Evolutionary conservation across 345 rosid genomes (phyloP).

Genomic region (Jatropha curcas): DNA sequence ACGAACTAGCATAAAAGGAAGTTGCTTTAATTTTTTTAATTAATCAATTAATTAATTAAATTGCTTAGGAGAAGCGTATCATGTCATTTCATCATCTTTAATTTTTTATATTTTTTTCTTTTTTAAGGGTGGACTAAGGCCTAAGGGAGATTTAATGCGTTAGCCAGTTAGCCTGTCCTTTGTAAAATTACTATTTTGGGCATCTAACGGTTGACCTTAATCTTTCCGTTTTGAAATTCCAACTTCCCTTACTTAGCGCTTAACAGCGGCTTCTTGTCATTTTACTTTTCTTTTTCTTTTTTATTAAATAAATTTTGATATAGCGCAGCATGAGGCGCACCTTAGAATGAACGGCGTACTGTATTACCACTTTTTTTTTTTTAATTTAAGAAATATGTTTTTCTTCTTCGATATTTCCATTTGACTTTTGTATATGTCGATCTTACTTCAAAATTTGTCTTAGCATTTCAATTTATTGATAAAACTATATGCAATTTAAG

Average conservation of each 20-base stretch:
- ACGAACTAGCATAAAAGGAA: neutral
- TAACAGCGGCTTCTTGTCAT: neutral
- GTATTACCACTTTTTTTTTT: neutral
- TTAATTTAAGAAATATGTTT: neutral
- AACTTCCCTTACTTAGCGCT: conserved; percentile 1
- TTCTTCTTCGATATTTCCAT: no score
- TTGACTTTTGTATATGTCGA: no score
- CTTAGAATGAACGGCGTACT: neutral
- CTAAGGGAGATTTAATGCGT: neutral
- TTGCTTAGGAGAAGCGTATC: neutral
- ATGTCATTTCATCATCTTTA: no score
- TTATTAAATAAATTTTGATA: neutral
- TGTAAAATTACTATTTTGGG: conserved; percentile 5
- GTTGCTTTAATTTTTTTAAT: neutral
- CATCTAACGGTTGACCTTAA: conserved; percentile 19
- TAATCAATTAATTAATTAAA: conserved; percentile 2
- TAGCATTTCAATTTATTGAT: no score
- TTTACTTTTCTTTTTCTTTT: neutral
- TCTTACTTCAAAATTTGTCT: no score
- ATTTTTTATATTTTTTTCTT: neutral
- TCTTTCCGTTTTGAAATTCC: neutral
- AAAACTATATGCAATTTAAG: no score
- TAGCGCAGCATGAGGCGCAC: conserved; percentile 3
- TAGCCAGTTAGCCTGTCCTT: neutral
- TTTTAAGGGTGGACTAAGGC: neutral